Evolutionary conservation across 148 eudicot species (phyloP), one percentile per base, ranked within the genome.

Genomic region (Vaccinium macrocarpon): DNA sequence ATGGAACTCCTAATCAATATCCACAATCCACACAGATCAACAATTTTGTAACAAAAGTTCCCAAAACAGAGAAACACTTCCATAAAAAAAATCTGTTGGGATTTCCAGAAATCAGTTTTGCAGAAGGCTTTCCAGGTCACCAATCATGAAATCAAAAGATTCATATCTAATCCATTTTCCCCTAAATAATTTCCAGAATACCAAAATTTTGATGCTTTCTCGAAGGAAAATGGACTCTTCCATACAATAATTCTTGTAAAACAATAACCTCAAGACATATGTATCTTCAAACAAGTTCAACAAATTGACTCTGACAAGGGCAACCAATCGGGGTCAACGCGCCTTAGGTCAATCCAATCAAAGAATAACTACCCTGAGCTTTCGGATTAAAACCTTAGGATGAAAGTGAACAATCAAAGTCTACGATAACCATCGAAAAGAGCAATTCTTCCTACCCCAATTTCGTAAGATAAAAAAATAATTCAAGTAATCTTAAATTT

Each of bases 1-100:
- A 94, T 23, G 97, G 93, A 62, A 91, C 89, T 35, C 97, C 97
- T 94, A 82, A 79, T 76, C 84, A 83, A 53, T 57, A 70, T 16
- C 51, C 50, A 81, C 7, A 70, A 80, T 14, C n/a, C 57, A 32
- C 53, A 19, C 49, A 74, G 19, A 49, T 62, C 81, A 76, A 9
- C 8, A 49, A 64, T 50, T 48, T 80, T 27, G 7, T 21, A 14
- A 10, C 23, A 56, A 38, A 79, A 55, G 4, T 32, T 55, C 32
- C 81, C 38, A 19, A 16, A 8, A 79, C 59, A 23, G 8, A 18
- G 4, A 48, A 23, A n/a, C 27, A 76, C 70, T n/a, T 62, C 13
- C 29, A n/a, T n/a, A n/a, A n/a, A 21, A 59, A 59, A 8, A 21
- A 59, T 61, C 2, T 12, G 70, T 64, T 64, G 29, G 25, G 29